Evolutionary conservation across 345 rosid genomes (phyloP).

Genomic region (Lumnitzera racemosa): DNA sequence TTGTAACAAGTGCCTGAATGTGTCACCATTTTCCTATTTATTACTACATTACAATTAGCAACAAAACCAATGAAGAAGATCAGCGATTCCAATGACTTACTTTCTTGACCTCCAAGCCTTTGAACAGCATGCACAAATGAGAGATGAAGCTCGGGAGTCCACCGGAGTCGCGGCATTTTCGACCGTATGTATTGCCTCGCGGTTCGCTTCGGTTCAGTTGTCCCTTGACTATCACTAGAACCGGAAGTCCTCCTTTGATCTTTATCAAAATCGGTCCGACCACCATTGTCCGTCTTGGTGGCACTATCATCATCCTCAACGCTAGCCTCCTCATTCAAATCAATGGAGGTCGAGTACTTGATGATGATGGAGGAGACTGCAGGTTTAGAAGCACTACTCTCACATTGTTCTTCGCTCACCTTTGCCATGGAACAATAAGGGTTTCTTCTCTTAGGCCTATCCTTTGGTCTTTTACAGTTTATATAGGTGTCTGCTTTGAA

Average conservation of each 20-base stretch:
- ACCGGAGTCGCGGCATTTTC: slow-evolving; percentile 68
- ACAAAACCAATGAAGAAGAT: neutral
- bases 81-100: slow-evolving; percentile 24
- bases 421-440: neutral
- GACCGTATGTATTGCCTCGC: slow-evolving; percentile 72
- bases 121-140: slow-evolving; percentile 67
- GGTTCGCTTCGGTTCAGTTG: neutral
- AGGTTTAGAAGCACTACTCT: neutral
- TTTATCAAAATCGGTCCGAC: neutral
- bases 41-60: neutral
- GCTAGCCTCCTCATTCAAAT: slow-evolving; percentile 31
- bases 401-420: neutral
- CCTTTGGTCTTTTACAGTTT: too few relatives aligned
- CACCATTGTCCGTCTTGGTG: slow-evolving; percentile 16
- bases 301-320: slow-evolving; percentile 3
- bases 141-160: slow-evolving; percentile 83
- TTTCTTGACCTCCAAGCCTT: slow-evolving; percentile 82
- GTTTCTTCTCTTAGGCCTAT: too few relatives aligned
- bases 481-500: too few relatives aligned
- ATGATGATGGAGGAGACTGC: neutral
- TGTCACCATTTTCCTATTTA: neutral
- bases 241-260: slow-evolving; percentile 10
- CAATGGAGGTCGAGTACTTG: slow-evolving; percentile 12
- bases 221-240: neutral
- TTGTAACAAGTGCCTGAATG: too few relatives aligned